Evolutionary conservation across 2,329 filamentous ascomycete genomes (phyloP).

Genomic region (Colletotrichum theobromicola): DNA sequence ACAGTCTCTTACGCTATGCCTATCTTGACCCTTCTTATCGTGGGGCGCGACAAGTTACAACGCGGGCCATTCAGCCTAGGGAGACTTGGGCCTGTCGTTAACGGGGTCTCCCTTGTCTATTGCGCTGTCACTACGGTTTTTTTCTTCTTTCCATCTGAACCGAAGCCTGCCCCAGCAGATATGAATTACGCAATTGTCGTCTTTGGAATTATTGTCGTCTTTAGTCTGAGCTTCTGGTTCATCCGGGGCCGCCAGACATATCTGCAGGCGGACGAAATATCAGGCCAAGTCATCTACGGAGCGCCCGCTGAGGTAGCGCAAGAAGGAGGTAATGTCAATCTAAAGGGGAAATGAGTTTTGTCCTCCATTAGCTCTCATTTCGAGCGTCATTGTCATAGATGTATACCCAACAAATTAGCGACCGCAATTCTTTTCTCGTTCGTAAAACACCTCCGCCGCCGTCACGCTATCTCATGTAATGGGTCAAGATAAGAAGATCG

Average conservation of each 20-base stretch:
- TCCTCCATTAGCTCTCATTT: background rate
- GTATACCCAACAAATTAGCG: background rate
- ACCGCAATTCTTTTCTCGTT: background rate
- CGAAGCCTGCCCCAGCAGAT: slow-evolving; percentile 48
- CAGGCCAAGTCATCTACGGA: background rate
- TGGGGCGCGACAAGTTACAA: background rate
- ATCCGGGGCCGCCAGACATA: slow-evolving; percentile 46
- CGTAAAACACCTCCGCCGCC: background rate
- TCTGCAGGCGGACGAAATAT: background rate
- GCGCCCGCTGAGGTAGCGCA: background rate
- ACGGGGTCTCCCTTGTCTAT: slow-evolving; percentile 56
- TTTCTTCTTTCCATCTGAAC: slow-evolving; percentile 56
- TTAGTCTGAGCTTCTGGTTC: slow-evolving; percentile 56
- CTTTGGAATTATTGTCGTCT: slow-evolving; percentile 58
- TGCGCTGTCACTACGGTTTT: slow-evolving; percentile 58
- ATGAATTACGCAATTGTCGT: slow-evolving; percentile 65
- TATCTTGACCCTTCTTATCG: background rate
- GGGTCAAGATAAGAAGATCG: background rate
- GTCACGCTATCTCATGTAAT: background rate
- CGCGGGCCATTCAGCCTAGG: background rate
- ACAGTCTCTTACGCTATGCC: slow-evolving; percentile 50
- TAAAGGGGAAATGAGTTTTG: background rate
- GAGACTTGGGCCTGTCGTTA: slow-evolving; percentile 31
- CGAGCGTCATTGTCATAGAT: background rate
- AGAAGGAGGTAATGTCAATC: background rate